Evolutionary conservation across 352 stramenopile genomes (phyloP).

Genomic region (Thalassiosira hispida): DNA sequence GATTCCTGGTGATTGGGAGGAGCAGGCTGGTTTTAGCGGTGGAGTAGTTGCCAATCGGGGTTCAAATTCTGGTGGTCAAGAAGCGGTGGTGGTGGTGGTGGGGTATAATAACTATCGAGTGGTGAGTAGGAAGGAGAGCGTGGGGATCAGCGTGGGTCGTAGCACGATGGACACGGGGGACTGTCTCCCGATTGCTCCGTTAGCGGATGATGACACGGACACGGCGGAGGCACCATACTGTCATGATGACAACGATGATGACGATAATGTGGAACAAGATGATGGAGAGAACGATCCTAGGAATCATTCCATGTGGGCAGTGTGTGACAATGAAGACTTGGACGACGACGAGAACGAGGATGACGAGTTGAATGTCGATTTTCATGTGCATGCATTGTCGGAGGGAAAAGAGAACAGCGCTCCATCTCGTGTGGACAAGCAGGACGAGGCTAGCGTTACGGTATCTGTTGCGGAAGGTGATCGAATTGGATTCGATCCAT

Average conservation of each 20-base stretch:
- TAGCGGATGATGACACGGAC: not conserved
- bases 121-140: too few species aligned
- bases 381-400: not conserved
- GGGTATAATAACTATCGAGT: too few species aligned
- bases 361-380: not conserved
- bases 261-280: not conserved
- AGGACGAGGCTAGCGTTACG: too few species aligned
- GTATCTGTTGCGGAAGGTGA: too few species aligned
- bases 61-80: too few species aligned
- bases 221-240: not conserved
- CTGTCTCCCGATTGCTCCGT: too few species aligned
- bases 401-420: not conserved
- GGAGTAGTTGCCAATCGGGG: not conserved
- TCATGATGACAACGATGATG: not conserved
- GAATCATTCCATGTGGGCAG: conserved; percentile 8
- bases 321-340: not conserved
- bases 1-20: conserved; percentile 7
- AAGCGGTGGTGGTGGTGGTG: too few species aligned
- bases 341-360: conserved; percentile 4
- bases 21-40: not conserved
- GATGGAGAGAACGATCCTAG: not conserved
- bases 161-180: too few species aligned
- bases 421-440: too few species aligned
- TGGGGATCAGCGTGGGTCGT: too few species aligned
- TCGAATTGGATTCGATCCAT: too few species aligned